Percentiles rank a stretch among this genome's conserved stretches.
Conservation (phyloP, 2,329 filamentous ascomycete genomes). For the Sporothrix pseudoabietina region DNA sequence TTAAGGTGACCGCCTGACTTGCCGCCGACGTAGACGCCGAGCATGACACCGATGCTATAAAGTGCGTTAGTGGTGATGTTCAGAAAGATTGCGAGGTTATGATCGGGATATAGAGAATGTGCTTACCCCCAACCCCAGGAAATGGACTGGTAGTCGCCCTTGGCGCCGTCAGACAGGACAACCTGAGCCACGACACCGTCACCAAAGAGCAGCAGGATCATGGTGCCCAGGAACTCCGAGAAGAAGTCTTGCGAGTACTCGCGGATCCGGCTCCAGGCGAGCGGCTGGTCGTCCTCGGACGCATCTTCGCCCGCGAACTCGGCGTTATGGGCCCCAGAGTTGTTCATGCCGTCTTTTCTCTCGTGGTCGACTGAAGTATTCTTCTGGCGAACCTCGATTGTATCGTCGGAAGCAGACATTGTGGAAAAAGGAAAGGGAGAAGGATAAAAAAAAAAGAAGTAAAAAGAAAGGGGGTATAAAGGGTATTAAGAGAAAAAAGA, state of each 20-base stretch:
- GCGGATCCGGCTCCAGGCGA: conserved; percentile 56
- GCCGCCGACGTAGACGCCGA: conserved; percentile 62
- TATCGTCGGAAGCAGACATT: conserved; percentile 31
- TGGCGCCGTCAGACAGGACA: conserved; percentile 54
- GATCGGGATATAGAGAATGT: not conserved
- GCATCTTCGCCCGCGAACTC: conserved; percentile 26
- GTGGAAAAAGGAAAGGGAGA: not conserved
- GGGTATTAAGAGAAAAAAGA: conserved; percentile 5
- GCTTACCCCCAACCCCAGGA: conserved; percentile 55
- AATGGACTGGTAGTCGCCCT: conserved; percentile 55
- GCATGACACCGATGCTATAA: conserved; percentile 64
- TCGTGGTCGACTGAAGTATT: conserved; percentile 14
- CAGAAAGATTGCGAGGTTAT: not conserved
- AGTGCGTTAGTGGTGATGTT: not conserved
- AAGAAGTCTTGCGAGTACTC: conserved; percentile 59
- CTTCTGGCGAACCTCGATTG: conserved; percentile 27
- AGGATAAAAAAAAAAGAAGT: not conserved
- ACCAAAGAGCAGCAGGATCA: conserved; percentile 69
- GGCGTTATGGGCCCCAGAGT: conserved; percentile 21
- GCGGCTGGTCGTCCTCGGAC: conserved; percentile 21
- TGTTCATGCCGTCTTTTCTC: conserved; percentile 28
- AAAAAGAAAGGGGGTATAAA: not conserved
- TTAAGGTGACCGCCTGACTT: conserved; percentile 56
- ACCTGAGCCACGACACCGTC: conserved; percentile 73
- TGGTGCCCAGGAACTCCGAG: conserved; percentile 68